phyloP scores from a whole-genome alignment of 768 basidiomycete genomes.

The Tylopilus balloui region DNA sequence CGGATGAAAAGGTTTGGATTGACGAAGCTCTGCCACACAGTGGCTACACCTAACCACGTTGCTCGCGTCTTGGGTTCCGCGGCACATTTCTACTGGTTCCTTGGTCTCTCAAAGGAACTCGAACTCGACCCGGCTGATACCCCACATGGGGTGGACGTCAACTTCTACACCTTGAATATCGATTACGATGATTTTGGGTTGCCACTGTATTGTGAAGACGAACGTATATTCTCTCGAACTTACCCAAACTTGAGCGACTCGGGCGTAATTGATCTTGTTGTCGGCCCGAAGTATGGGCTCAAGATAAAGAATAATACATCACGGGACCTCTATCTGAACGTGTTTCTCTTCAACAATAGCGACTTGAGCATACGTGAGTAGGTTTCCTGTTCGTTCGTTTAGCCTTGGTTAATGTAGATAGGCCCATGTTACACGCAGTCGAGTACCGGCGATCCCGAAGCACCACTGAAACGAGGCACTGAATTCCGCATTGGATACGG shows the following conservation, averaged over 20 bases:
- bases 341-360: constrained; percentile 41
- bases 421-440: constrained; percentile 11
- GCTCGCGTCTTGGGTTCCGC: constrained; percentile 8
- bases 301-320: constrained; percentile 34
- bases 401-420: constrained; percentile 1
- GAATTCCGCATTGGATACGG: constrained; percentile 40
- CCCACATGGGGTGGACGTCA: constrained; percentile 1
- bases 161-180: constrained; percentile 4
- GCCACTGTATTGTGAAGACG: neutral
- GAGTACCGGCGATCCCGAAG: neutral
- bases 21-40: neutral
- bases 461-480: constrained; percentile 5
- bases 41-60: neutral
- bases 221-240: constrained; percentile 2
- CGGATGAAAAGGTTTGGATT: constrained; percentile 1
- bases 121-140: neutral
- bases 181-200: constrained; percentile 3
- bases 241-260: neutral
- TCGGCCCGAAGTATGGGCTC: constrained; percentile 33
- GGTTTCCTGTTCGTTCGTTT: neutral
- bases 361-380: constrained; percentile 34
- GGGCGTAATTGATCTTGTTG: constrained; percentile 17
- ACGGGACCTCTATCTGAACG: constrained; percentile 35
- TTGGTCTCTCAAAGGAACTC: constrained; percentile 8
- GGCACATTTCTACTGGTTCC: constrained; percentile 20